phyloP scores from a whole-genome alignment of 2,329 filamentous ascomycete genomes.

The Colletotrichum sp. region DNA sequence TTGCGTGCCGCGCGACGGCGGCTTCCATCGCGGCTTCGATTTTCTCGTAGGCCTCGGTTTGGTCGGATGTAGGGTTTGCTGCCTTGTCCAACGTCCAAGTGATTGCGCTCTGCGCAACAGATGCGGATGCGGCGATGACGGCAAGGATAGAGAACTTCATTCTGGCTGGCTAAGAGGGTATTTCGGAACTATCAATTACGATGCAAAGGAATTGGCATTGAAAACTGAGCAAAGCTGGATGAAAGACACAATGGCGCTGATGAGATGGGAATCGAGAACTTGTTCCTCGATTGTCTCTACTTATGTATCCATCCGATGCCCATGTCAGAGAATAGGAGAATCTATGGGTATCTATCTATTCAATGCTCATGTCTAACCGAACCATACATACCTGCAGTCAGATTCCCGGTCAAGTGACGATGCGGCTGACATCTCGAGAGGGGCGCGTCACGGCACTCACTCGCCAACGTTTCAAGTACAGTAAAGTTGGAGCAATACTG shows the following conservation, averaged over 20 bases:
- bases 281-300: background rate
- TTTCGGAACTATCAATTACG: background rate
- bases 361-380: background rate
- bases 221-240: background rate
- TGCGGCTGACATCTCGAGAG: background rate
- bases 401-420: background rate
- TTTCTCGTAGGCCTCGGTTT: slow-evolving; percentile 46
- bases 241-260: background rate
- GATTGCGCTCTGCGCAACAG: slow-evolving; percentile 39
- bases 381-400: background rate
- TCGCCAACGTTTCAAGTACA: background rate
- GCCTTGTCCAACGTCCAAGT: slow-evolving; percentile 42
- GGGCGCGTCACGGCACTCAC: background rate
- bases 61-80: slow-evolving; percentile 44
- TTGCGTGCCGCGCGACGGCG: slow-evolving; percentile 45
- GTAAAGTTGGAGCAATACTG: background rate
- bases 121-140: slow-evolving; percentile 32
- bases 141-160: slow-evolving; percentile 31
- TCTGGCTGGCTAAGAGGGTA: background rate
- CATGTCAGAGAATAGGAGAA: background rate
- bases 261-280: background rate
- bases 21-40: slow-evolving; percentile 47
- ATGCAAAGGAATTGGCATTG: fast-evolving
- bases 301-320: background rate
- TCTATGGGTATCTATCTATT: background rate